These are phyloP conservation scores for Tylopilus orsonianus DNA, from an alignment of 1,284 basidiomycete genomes.

Conservation along the genomic window DNA sequence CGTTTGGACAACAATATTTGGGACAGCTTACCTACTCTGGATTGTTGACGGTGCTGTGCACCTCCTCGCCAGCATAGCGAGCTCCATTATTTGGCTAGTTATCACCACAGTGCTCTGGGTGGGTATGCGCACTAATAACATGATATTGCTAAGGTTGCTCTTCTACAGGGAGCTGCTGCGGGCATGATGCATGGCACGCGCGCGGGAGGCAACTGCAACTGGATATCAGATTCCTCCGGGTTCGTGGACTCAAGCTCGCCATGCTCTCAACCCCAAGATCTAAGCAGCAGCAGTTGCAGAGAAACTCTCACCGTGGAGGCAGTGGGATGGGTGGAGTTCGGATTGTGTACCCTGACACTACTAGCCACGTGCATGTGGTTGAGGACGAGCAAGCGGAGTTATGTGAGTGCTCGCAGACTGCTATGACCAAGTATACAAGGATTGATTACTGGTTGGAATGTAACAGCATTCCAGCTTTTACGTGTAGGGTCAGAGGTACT, in stretches of 20 bases:
- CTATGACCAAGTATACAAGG: slow-evolving; percentile 21
- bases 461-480: slow-evolving; percentile 37
- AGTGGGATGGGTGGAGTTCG: slow-evolving; percentile 72
- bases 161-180: slow-evolving; percentile 56
- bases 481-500: slow-evolving; percentile 18
- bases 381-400: slow-evolving; percentile 42
- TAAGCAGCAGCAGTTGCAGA: slow-evolving; percentile 51
- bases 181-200: slow-evolving; percentile 65
- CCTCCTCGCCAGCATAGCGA: slow-evolving; percentile 68
- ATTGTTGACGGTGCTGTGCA: slow-evolving; percentile 63
- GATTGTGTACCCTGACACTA: slow-evolving; percentile 61
- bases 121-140: slow-evolving; percentile 4
- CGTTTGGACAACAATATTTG: slow-evolving; percentile 69
- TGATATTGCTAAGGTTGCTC: slow-evolving; percentile 1
- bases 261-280: slow-evolving; percentile 22
- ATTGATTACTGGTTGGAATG: slow-evolving; percentile 23
- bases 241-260: slow-evolving; percentile 24
- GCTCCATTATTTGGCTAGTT: slow-evolving; percentile 71
- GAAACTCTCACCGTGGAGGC: slow-evolving; percentile 71
- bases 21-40: slow-evolving; percentile 67
- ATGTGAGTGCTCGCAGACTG: slow-evolving; percentile 45
- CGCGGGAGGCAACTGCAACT: slow-evolving; percentile 56
- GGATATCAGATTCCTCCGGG: slow-evolving; percentile 53
- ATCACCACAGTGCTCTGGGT: slow-evolving; percentile 69
- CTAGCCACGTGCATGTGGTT: slow-evolving; percentile 63